Conservation (phyloP, 306 rosid genomes). For the Quercus robur region DNA sequence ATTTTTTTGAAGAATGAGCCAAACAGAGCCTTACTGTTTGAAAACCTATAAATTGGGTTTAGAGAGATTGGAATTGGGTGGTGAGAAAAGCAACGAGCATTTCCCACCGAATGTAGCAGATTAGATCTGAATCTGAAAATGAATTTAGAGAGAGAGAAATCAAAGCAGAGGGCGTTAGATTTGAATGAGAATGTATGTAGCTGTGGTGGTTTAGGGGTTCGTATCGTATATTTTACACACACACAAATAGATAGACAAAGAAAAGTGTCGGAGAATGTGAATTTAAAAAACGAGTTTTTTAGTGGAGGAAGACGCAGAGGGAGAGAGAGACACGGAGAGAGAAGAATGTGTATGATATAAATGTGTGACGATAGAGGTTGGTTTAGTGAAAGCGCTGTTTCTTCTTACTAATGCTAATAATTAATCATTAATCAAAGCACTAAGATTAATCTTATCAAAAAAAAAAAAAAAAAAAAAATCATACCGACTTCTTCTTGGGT, state of each 20-base stretch:
- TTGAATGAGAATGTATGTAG: not conserved
- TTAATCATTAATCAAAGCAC: too few relatives aligned
- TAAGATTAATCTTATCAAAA: too few relatives aligned
- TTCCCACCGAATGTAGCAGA: slow-evolving; percentile 10
- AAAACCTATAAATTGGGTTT: slow-evolving; percentile 14
- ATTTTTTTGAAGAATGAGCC: slow-evolving; percentile 29
- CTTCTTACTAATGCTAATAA: not conserved
- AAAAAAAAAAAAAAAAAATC: too few relatives aligned
- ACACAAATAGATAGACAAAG: not conserved
- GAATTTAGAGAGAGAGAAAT: not conserved
- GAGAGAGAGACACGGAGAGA: not conserved
- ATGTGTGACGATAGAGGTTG: not conserved
- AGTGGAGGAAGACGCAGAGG: not conserved
- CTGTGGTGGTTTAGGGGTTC: not conserved
- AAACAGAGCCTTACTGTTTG: not conserved
- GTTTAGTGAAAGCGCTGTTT: not conserved
- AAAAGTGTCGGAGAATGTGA: not conserved
- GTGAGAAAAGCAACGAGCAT: slow-evolving; percentile 20
- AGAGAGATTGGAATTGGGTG: not conserved
- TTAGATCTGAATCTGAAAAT: slow-evolving; percentile 24
- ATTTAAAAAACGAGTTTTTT: not conserved
- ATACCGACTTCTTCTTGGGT: too few relatives aligned
- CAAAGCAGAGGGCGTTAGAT: not conserved
- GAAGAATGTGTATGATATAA: too few relatives aligned
- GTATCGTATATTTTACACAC: not conserved